phyloP scores from a whole-genome alignment of 1,139 yeast species.

The Magnusiomyces tetraspermus region DNA sequence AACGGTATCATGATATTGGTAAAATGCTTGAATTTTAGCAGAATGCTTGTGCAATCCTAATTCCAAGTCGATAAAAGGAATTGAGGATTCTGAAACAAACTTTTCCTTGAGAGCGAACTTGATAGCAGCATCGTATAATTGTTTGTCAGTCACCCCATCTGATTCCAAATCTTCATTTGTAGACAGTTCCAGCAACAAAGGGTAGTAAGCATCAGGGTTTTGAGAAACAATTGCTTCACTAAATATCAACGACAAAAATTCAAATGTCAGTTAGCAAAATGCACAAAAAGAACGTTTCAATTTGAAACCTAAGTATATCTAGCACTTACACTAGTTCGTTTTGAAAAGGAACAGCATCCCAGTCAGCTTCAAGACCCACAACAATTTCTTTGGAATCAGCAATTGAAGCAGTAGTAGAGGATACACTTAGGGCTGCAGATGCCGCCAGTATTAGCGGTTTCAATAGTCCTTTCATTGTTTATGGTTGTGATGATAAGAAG shows the following conservation, averaged over 20 bases:
- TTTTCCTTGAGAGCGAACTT: slow-evolving; percentile 27
- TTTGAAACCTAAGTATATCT: background rate
- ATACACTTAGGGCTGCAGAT: background rate
- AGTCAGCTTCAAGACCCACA: slow-evolving; percentile 25
- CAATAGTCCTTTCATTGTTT: background rate
- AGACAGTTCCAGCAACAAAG: slow-evolving; percentile 37
- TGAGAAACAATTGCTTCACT: slow-evolving; percentile 45
- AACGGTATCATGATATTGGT: slow-evolving; percentile 38
- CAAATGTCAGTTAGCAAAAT: slow-evolving; percentile 43
- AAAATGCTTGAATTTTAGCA: slow-evolving; percentile 60
- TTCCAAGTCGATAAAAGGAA: slow-evolving; percentile 41
- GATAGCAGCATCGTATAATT: slow-evolving; percentile 35
- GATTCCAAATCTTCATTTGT: slow-evolving; percentile 21
- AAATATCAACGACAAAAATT: too few species aligned
- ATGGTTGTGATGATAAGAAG: background rate
- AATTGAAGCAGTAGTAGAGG: slow-evolving; percentile 1
- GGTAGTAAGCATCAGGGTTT: slow-evolving; percentile 43
- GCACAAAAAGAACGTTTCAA: background rate
- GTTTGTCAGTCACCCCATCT: slow-evolving; percentile 31
- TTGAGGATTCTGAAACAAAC: slow-evolving; percentile 19
- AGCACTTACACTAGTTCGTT: slow-evolving; percentile 40
- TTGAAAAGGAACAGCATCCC: slow-evolving; percentile 37
- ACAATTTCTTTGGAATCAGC: slow-evolving; percentile 14
- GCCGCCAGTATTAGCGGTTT: background rate
- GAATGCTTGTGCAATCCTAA: slow-evolving; percentile 45